These are phyloP conservation scores for Pyrus betulifolia DNA, from an alignment of 306 rosid genomes.

Conservation along the genomic window DNA sequence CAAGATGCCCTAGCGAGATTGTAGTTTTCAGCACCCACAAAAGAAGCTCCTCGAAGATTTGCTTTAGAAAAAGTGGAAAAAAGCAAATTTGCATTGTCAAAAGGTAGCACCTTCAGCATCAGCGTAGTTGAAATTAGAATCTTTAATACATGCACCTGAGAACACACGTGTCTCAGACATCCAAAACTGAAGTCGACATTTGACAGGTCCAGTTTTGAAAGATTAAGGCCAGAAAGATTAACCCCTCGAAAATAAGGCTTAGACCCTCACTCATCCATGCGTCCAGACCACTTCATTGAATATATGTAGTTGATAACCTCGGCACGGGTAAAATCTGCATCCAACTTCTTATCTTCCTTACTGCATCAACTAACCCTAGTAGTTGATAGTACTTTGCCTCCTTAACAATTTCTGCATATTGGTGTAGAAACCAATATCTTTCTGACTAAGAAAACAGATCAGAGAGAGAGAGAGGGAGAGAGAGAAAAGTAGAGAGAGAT, in stretches of 20 bases:
- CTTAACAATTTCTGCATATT: neutral
- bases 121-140: accelerated
- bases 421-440: no score
- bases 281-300: no score
- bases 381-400: neutral
- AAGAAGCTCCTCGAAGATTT: no score
- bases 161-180: no score
- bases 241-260: neutral
- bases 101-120: no score
- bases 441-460: no score
- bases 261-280: no score
- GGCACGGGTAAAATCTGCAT: neutral
- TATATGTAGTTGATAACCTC: no score
- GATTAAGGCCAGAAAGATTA: neutral
- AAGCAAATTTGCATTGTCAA: accelerated
- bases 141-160: accelerated
- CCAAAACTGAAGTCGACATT: accelerated
- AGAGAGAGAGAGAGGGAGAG: no score
- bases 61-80: accelerated
- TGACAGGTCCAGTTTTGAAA: neutral
- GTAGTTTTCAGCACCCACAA: no score
- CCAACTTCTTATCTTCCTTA: neutral
- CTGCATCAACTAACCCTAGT: neutral
- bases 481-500: no score
- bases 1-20: no score